Conservation (phyloP, 768 basidiomycete genomes). For the Suillus placidus region DNA sequence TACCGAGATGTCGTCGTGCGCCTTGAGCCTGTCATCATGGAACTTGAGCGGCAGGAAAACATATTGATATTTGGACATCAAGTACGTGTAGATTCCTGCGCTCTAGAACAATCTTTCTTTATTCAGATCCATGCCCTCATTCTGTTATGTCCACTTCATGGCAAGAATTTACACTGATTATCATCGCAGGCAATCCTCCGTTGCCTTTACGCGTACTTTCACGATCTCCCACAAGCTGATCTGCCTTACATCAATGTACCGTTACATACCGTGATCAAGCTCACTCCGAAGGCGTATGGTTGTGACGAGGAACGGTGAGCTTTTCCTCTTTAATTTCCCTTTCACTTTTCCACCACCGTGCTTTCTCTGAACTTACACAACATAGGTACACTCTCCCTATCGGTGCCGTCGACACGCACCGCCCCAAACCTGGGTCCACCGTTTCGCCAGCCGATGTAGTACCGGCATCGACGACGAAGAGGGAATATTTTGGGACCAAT, state of each 20-base stretch:
- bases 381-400: constrained; percentile 86
- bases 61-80: constrained; percentile 97
- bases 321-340: neutral
- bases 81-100: constrained; percentile 36
- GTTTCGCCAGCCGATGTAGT: constrained; percentile 21
- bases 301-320: constrained; percentile 91
- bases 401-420: constrained; percentile 91
- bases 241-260: constrained; percentile 98
- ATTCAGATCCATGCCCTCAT: neutral
- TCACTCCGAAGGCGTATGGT: constrained; percentile 97
- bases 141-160: neutral
- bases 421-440: constrained; percentile 49
- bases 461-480: constrained; percentile 22
- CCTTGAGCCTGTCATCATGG: constrained; percentile 98
- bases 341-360: neutral
- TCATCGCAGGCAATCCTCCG: constrained; percentile 36
- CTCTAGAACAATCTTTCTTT: neutral
- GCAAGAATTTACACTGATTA: constrained; percentile 8
- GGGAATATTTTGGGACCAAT: constrained; percentile 37
- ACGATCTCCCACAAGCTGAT: constrained; percentile 87
- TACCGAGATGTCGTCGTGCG: constrained; percentile 96
- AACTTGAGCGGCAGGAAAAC: constrained; percentile 96
- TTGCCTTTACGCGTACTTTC: constrained; percentile 95
- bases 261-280: constrained; percentile 95
- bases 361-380: constrained; percentile 9